phyloP scores from a whole-genome alignment of 2,329 filamentous ascomycete genomes.

The Phaeophleospora eucalypticola region DNA sequence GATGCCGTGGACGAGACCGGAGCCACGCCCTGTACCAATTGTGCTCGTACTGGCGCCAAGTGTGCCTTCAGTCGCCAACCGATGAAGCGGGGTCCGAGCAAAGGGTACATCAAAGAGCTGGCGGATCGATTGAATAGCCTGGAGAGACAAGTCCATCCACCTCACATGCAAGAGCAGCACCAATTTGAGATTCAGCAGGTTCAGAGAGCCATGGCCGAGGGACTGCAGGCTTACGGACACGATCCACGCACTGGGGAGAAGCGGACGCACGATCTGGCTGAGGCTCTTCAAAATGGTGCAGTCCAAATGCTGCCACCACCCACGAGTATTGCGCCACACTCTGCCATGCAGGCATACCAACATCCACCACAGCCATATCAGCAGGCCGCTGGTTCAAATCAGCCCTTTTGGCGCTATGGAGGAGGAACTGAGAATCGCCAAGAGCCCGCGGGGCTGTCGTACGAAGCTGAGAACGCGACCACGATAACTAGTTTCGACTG shows the following conservation, averaged over 20 bases:
- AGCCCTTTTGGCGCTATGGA: conserved; percentile 23
- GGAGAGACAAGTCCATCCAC: conserved; percentile 63
- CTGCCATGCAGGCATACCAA: conserved; percentile 9
- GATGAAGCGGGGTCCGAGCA: conserved; percentile 74
- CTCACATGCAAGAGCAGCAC: conserved; percentile 26
- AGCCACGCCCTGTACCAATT: conserved; percentile 74
- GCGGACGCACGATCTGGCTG: conserved; percentile 27
- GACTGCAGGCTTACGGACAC: conserved; percentile 12
- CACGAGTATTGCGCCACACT: conserved; percentile 11
- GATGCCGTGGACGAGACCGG: conserved; percentile 73
- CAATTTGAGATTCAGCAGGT: conserved; percentile 31
- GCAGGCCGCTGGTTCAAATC: conserved; percentile 14
- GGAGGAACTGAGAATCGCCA: conserved; percentile 21
- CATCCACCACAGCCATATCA: conserved; percentile 11
- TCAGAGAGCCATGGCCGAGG: conserved; percentile 28
- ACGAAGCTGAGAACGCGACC: conserved; percentile 23
- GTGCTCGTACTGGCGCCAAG: conserved; percentile 66
- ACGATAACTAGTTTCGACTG: conserved; percentile 38
- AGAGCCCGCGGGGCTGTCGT: conserved; percentile 28
- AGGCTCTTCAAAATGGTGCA: conserved; percentile 21
- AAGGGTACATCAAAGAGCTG: conserved; percentile 91
- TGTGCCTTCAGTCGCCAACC: conserved; percentile 85
- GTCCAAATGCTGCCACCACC: conserved; percentile 8
- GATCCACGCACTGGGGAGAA: conserved; percentile 30
- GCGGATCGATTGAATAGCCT: conserved; percentile 79